Conservation (phyloP, 1,139 yeast genomes). For the Scheffersomyces segobiensis region DNA sequence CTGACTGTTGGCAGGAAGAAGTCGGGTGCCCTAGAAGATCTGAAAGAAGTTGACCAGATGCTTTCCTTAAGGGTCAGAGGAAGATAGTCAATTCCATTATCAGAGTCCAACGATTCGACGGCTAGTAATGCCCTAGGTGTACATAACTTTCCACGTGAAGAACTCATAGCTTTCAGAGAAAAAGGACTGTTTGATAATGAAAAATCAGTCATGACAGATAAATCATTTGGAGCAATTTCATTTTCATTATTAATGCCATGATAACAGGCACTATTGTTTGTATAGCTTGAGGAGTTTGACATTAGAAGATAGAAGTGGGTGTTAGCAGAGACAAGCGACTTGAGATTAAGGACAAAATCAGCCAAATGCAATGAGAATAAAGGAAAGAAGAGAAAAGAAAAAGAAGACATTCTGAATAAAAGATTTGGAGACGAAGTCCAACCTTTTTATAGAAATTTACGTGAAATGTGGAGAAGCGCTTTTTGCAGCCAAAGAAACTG, state of each 20-base stretch:
- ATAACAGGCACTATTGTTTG: background rate
- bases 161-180: background rate
- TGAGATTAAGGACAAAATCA: background rate
- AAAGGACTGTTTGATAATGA: background rate
- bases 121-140: constrained; percentile 23
- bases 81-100: constrained; percentile 2
- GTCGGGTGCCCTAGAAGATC: background rate
- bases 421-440: background rate
- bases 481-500: constrained; percentile 4
- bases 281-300: background rate
- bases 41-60: constrained; percentile 25
- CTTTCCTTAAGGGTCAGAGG: constrained; percentile 14
- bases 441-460: background rate
- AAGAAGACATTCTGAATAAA: background rate
- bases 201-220: background rate
- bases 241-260: background rate
- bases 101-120: constrained; percentile 15
- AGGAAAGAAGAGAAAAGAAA: background rate
- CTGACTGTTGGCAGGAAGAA: background rate
- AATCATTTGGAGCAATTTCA: background rate
- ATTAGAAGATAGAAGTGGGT: background rate
- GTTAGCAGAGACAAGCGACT: background rate
- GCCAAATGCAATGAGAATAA: too few species aligned
- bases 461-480: background rate
- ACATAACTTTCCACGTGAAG: constrained; percentile 4